Evolutionary conservation across 2,329 filamentous ascomycete species (phyloP).

Genomic region (Akanthomyces muscarius): DNA sequence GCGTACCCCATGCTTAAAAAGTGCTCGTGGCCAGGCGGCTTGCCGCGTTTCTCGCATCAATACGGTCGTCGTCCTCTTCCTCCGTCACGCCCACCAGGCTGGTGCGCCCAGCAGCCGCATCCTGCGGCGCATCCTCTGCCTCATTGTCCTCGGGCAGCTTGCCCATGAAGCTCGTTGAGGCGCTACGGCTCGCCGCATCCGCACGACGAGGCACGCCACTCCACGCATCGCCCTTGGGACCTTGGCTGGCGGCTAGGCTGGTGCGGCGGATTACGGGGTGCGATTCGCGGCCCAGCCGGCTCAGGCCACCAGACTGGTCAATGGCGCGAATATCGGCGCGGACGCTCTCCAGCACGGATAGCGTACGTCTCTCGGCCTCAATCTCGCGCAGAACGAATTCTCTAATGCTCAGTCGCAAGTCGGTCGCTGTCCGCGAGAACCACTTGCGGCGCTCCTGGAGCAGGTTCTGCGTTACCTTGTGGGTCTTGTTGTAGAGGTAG

Average conservation of each 20-base stretch:
- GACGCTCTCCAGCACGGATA: slow-evolving; percentile 90
- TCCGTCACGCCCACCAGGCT: slow-evolving; percentile 61
- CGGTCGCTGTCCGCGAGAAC: slow-evolving; percentile 82
- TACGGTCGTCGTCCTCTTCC: slow-evolving; percentile 86
- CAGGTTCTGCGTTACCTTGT: slow-evolving; percentile 83
- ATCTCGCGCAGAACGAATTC: slow-evolving; percentile 95
- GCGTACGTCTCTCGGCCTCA: slow-evolving; percentile 85
- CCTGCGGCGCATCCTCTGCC: slow-evolving; percentile 40
- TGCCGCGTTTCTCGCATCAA: slow-evolving; percentile 93
- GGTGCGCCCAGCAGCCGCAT: slow-evolving; percentile 38
- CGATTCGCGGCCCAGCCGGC: slow-evolving; percentile 80
- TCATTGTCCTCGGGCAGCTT: slow-evolving; percentile 60
- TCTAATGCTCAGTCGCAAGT: slow-evolving; percentile 76
- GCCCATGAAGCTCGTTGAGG: slow-evolving; percentile 69
- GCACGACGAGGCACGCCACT: slow-evolving; percentile 83
- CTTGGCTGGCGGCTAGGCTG: slow-evolving; percentile 82
- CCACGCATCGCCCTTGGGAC: slow-evolving; percentile 97
- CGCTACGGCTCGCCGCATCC: slow-evolving; percentile 72
- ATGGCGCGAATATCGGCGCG: slow-evolving; percentile 90
- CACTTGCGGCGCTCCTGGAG: slow-evolving; percentile 84
- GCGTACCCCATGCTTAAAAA: slow-evolving; percentile 52
- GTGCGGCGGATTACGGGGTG: slow-evolving; percentile 72
- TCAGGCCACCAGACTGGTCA: slow-evolving; percentile 84
- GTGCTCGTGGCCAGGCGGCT: slow-evolving; percentile 91
- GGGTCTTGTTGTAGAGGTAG: slow-evolving; percentile 79